Evolutionary conservation across 768 basidiomycete species (phyloP), one percentile per base, ranked within the genome.

Genomic region (Boletus pseudopeckii): DNA sequence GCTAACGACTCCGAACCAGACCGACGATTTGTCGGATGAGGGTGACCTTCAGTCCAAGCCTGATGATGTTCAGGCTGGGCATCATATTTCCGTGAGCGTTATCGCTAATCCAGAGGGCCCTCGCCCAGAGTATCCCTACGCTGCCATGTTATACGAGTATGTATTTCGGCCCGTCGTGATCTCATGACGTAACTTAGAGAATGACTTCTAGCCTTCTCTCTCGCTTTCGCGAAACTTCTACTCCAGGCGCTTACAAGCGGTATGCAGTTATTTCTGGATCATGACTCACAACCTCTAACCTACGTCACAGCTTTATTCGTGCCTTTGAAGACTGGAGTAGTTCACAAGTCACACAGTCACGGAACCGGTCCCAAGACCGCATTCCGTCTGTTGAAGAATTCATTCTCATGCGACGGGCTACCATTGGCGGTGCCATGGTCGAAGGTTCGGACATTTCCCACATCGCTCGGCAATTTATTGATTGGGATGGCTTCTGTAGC

Each of bases 341-440:
- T 41, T 68, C 73, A 18, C 73, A 74, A 17, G 70, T 74, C 13
- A 64, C 64, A 34, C 72, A 74, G 51, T 70, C 72, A 2, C 60
- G 60, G 22, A 71, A 71, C 39, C 64, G 72, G 30, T 71, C 72
- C 7, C 61, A 67, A 39, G 70, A 74, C 44, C 67, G 63, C 26
- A 73, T 74, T 28, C 67, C 72, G 7, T 70, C 72, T 14, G 70
- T 74, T 5, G 68, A 74, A 0, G 73, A 74, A 47, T 74, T 74
- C 55, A 66, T 74, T 61, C 59, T 65, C 45, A 72, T 74, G 63
- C 67, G 72, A 14, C 67, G 72, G 14, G 60, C 65, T 20, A 74
- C 72, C 32, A 74, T 74, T 52, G 72, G 72, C 0, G 71, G 64
- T 10, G 69, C 67, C 17, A 62, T 74, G 65, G 72, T 74, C 15